phyloP scores from a whole-genome alignment of 139 green algal species.

The Nannochloris sp. region DNA sequence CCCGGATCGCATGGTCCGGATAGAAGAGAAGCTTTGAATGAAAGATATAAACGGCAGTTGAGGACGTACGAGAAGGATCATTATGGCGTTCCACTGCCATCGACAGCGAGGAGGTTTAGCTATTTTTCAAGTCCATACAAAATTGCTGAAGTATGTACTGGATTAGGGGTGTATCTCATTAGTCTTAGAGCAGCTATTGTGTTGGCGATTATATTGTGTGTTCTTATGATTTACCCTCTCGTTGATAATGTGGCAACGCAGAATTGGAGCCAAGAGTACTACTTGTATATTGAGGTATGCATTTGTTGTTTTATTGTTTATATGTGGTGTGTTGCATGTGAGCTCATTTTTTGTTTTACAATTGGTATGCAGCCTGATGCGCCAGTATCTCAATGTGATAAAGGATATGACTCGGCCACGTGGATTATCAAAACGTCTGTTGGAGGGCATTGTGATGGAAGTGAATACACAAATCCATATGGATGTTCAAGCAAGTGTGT shows the following conservation, averaged over 20 bases:
- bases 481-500: slow-evolving; percentile 28
- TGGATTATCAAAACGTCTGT: slow-evolving; percentile 22
- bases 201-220: slow-evolving; percentile 25
- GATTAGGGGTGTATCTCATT: slow-evolving; percentile 25
- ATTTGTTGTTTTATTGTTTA: background rate
- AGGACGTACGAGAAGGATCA: slow-evolving; percentile 12
- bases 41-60: slow-evolving; percentile 20
- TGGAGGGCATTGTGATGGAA: slow-evolving; percentile 22
- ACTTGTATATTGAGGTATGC: slow-evolving; percentile 9
- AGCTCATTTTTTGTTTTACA: slow-evolving; percentile 5
- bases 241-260: slow-evolving; percentile 24
- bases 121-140: slow-evolving; percentile 16
- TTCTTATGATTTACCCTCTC: slow-evolving; percentile 35
- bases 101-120: slow-evolving; percentile 17
- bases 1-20: background rate
- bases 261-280: slow-evolving; percentile 23
- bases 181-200: slow-evolving; percentile 18
- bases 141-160: slow-evolving; percentile 24
- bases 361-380: background rate
- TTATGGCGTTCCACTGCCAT: slow-evolving; percentile 21
- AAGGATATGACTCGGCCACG: slow-evolving; percentile 25
- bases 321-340: background rate
- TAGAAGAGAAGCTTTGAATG: slow-evolving; percentile 18
- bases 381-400: slow-evolving; percentile 14
- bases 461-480: slow-evolving; percentile 27